Evolutionary conservation across 179 eudicot species (phyloP).

Genomic region (Actinidia arguta): DNA sequence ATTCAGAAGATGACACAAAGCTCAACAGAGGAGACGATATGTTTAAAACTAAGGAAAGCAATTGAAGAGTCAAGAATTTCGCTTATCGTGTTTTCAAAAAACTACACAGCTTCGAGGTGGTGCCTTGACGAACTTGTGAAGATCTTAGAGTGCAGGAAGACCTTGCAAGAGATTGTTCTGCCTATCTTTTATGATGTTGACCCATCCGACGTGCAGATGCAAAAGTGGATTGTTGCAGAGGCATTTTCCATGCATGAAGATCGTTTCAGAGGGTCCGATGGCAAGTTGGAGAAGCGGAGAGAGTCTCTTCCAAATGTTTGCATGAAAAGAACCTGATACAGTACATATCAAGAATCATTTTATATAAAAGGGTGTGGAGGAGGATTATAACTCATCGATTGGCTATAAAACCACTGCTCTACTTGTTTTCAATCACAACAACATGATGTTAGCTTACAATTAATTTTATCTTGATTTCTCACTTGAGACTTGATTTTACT

Average conservation of each 20-base stretch:
- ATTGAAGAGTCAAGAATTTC: conserved; percentile 14
- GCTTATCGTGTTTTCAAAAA: not conserved
- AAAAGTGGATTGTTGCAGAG: conserved; percentile 1
- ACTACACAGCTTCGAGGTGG: not conserved
- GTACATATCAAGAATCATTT: not conserved
- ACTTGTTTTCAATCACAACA: not conserved
- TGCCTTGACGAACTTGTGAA: conserved; percentile 23
- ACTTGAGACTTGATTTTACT: too few relatives aligned
- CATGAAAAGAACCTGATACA: not conserved
- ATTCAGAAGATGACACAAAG: conserved; percentile 12
- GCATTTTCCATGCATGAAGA: not conserved
- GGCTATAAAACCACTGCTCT: too few relatives aligned
- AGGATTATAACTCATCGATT: too few relatives aligned
- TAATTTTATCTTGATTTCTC: too few relatives aligned
- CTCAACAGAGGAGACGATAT: conserved; percentile 9
- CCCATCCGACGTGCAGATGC: not conserved
- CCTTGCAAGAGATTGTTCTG: not conserved
- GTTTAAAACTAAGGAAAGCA: not conserved
- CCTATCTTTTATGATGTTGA: conserved; percentile 1
- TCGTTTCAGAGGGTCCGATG: not conserved
- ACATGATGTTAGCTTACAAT: not conserved
- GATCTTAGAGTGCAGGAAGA: conserved; percentile 16
- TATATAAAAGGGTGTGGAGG: not conserved
- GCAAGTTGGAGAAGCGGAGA: not conserved
- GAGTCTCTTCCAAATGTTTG: not conserved